These are phyloP conservation scores for Parathielavia hyrcaniae DNA, from an alignment of 495 filamentous ascomycete genomes.

Conservation along the genomic window DNA sequence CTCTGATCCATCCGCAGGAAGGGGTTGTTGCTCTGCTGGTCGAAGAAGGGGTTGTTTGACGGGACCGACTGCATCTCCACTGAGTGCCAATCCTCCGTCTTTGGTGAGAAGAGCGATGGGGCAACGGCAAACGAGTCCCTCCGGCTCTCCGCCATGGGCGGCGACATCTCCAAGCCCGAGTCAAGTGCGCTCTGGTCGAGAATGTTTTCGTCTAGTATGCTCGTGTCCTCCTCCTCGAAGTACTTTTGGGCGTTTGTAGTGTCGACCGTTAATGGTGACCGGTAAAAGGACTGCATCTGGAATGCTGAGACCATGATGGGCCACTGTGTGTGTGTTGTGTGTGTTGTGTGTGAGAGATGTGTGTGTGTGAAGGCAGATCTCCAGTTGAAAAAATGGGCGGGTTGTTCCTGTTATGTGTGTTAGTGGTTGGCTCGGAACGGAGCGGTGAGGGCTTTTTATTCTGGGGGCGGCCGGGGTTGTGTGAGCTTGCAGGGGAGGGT, in stretches of 20 bases:
- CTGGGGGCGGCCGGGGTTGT: slow-evolving; percentile 20
- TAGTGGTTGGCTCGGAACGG: slow-evolving; percentile 29
- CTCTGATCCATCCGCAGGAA: slow-evolving; percentile 55
- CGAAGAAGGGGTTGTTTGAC: slow-evolving; percentile 58
- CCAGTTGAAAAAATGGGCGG: slow-evolving; percentile 23
- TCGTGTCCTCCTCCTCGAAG: slow-evolving; percentile 75
- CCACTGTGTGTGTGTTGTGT: slow-evolving; percentile 27
- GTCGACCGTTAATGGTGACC: slow-evolving; percentile 57
- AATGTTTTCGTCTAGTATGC: slow-evolving; percentile 79
- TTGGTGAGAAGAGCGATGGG: slow-evolving; percentile 64
- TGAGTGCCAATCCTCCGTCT: slow-evolving; percentile 64
- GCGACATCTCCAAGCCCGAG: slow-evolving; percentile 62
- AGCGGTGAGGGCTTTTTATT: slow-evolving; percentile 36
- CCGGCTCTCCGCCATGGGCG: slow-evolving; percentile 58
- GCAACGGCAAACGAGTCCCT: slow-evolving; percentile 65
- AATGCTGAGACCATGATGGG: slow-evolving; percentile 48
- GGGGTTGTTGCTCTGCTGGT: slow-evolving; percentile 49
- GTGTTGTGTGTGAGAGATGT: slow-evolving; percentile 11
- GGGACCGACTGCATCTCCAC: slow-evolving; percentile 52
- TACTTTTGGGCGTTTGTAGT: slow-evolving; percentile 52
- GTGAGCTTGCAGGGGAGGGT: slow-evolving; percentile 18
- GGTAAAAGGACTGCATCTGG: slow-evolving; percentile 56
- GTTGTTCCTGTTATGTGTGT: slow-evolving; percentile 34
- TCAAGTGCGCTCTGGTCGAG: slow-evolving; percentile 60
- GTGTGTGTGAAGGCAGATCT: slow-evolving; percentile 16